Evolutionary conservation across 345 rosid genomes (phyloP), one percentile per base, ranked within the genome.

Genomic region (Gossypium sturtianum): DNA sequence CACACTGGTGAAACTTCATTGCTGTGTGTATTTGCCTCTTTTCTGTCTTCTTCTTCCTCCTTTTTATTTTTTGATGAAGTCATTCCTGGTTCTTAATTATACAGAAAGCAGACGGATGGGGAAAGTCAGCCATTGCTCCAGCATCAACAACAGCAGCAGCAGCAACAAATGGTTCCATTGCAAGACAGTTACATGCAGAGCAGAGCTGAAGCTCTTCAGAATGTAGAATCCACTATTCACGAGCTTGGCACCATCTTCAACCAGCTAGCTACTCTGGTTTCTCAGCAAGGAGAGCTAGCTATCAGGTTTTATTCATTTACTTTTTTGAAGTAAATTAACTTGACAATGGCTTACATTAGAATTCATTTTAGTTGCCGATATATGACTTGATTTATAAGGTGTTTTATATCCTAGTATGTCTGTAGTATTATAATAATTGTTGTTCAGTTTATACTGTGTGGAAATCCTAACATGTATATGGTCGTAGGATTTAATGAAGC

Each of bases 141-240:
- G 52, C 54, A 44, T 12, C 52, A 65, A 1, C 70, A 66, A 27
- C 70, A 64, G 49, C 67, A 64, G 49, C 66, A 63, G 12, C 70
- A 66, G 10, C 71, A 66, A 12, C 38, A 66, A 45, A 20, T 45
- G 54, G 71, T 22, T 45, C 71, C 71, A 45, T 22, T 66, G 54
- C 71, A 66, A 45, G 71, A 66, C 38, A 45, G 19, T 66, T 66
- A 66, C 71, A 66, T 66, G 71, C 71, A 45, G 34, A 66, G 71
- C 49, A 22, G 71, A 66, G 71, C 71, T 45, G 34, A 45, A 45
- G 71, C 71, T 66, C 71, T 66, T 45, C 53, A 66, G 23, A 66
- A 66, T 13, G 71, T 66, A 12, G 71, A 66, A 45, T 66, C 71
- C 4, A 66, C 71, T 45, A 66, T 66, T 66, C 71, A 66, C 12